Base-by-base conservation (phyloP, 2,329 filamentous ascomycete species). In the Penicillium corylophilum region DNA sequence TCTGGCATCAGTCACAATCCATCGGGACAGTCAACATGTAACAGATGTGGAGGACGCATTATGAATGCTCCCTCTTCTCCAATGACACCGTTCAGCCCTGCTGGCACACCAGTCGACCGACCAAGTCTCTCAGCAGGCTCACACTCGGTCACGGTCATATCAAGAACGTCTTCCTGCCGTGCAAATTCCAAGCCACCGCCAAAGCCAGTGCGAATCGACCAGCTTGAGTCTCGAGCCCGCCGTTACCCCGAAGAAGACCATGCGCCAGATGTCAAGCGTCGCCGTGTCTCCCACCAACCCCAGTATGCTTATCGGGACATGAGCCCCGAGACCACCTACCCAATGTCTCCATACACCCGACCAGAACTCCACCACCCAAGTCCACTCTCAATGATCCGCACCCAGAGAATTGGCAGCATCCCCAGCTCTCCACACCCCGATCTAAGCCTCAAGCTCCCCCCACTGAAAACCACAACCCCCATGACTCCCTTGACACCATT, bases 241-340 rank as follows among this genome's bases (percentile, higher is more conserved):
- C 60, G 64, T 24, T 59, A 66, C 35, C 66, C 61, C 48, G 68
- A 71, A 49, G 62, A 72, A 50, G 58, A 51, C 51, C 61, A 56
- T 18, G 77, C 79, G 3, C 76, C 79, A 9, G 85, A 87, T 47
- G 69, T 73, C 24, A 88, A 89, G 65, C 80, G 85, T 50, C 82
- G 86, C 20, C 81, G 86, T 33, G 81, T 81, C 56, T 75, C 74
- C 39, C 69, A 69, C 47, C 60, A 66, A 75, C 58, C 61, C 71
- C 55, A 69, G 72, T 58, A 62, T 74, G 29, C 46, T 55, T 65
- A 74, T 58, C 63, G 69, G 46, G 72, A 73, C 57, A 55, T 64
- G 55, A 68, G 69, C 48, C 62, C 72, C 38, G 59, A 69, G 58
- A 63, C 73, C 64, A 66, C 76, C 71, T 70, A 75, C 65, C 63